Conservation (phyloP, 495 filamentous ascomycete species). For the Podospora didyma region DNA sequence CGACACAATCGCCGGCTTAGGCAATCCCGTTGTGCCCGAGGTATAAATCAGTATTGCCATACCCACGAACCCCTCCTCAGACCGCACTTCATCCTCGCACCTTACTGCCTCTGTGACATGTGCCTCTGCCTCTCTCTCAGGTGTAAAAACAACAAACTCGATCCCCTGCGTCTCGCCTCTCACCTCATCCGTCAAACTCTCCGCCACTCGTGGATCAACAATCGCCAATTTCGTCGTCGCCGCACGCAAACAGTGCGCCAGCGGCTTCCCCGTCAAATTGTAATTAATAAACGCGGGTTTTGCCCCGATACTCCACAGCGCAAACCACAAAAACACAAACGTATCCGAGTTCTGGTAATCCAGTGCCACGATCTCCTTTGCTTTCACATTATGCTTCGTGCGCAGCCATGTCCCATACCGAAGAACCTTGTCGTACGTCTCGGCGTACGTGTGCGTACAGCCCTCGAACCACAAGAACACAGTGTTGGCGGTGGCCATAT, state of each 20-base stretch:
- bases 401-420: slow-evolving; percentile 82
- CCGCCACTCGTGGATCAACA: slow-evolving; percentile 67
- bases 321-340: slow-evolving; percentile 49
- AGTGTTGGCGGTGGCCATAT: slow-evolving; percentile 47
- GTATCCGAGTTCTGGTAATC: slow-evolving; percentile 72
- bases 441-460: slow-evolving; percentile 67
- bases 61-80: slow-evolving; percentile 47
- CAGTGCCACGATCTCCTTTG: slow-evolving; percentile 79
- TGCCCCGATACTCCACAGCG: slow-evolving; percentile 36
- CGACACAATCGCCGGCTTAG: slow-evolving; percentile 80
- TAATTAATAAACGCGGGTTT: slow-evolving; percentile 54
- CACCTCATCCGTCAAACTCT: slow-evolving; percentile 38
- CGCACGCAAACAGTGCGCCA: slow-evolving; percentile 39
- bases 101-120: slow-evolving; percentile 49
- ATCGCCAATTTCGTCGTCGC: slow-evolving; percentile 45
- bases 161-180: slow-evolving; percentile 38
- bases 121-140: slow-evolving; percentile 56
- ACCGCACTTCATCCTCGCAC: slow-evolving; percentile 56
- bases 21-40: slow-evolving; percentile 82
- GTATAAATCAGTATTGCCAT: slow-evolving; percentile 82
- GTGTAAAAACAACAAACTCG: slow-evolving; percentile 55
- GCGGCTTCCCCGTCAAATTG: slow-evolving; percentile 31
- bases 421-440: slow-evolving; percentile 67
- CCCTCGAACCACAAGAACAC: slow-evolving; percentile 73
- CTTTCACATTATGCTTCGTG: slow-evolving; percentile 57